Evolutionary conservation across 208 protist genomes (phyloP), one percentile per base, ranked within the genome.

Genomic region (Herpetomonas tarakana): DNA sequence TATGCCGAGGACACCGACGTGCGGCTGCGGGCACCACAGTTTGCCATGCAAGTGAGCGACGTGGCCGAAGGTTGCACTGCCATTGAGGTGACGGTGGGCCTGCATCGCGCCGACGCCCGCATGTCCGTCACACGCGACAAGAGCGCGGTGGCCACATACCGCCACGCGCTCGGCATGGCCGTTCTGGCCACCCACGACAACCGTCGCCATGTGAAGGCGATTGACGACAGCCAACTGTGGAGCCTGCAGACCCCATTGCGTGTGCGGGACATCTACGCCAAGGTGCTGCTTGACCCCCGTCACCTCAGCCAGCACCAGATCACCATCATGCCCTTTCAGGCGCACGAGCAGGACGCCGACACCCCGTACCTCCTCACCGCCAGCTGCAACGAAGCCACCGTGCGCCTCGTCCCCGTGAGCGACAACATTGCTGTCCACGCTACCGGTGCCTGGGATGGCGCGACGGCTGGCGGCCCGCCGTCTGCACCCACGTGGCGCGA

Each of bases 31-130:
- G 70, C 71, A 47, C 80, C 80, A 45, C 80, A 87, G 62, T 93
- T 80, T 52, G 71, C 78, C 25, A 58, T 88, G 21, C 28, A 62
- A 22, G 58, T 88, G n/a, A 60, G 58, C 7, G 61, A 72, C 9
- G 58, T 81, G 21, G 66, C 68, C 35, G 46, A 21, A 24, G 60
- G 59, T 21, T 65, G 39, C 28, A 54, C 78, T 2, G 52, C 62
- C 11, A 27, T 84, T 9, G 70, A 86, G 59, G 71, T 92, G 39
- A 49, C 66, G 50, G 26, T 92, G 30, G 86, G 83, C 0, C 58
- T 95, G 25, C 89, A 95, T 51, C 89, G 87, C 26, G 56, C 61
- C 4, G 89, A 95, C 60, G 76, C 81, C 22, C 83, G 86, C 24
- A 71, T 84, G 53, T 76, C 71, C 22, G 62, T 93, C 28, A 82